Evolutionary conservation across 257 asterid species (phyloP).

Genomic region (Solanum rostratum): DNA sequence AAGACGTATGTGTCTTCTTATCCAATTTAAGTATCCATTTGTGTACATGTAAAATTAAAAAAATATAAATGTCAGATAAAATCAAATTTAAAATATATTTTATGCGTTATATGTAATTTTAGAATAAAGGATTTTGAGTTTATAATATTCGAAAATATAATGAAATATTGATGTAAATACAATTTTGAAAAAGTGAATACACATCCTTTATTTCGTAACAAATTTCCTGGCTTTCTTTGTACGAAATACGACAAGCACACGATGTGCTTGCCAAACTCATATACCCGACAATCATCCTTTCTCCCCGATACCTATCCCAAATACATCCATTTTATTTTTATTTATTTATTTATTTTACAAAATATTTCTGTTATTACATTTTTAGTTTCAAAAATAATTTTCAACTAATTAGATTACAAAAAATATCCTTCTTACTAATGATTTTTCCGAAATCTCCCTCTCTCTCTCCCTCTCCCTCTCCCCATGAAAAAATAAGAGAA

Average conservation of each 20-base stretch:
- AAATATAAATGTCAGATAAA: no score
- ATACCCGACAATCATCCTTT: not conserved
- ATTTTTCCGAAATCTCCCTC: no score
- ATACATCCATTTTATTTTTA: not conserved
- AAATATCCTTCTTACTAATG: not conserved
- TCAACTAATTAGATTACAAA: not conserved
- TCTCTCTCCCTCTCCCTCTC: no score
- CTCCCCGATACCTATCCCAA: not conserved
- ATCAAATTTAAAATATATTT: no score
- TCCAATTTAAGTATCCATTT: accelerated
- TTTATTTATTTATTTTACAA: no score
- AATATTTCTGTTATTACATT: not conserved
- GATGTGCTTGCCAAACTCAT: not conserved
- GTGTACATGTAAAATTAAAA: no score
- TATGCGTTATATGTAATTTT: no score
- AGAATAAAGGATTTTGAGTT: no score
- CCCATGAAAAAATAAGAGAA: no score
- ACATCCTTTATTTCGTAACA: not conserved
- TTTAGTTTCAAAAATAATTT: not conserved
- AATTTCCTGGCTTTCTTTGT: conserved; percentile 1
- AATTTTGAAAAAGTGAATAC: not conserved
- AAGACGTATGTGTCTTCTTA: no score
- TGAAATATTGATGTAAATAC: not conserved
- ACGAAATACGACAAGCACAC: not conserved
- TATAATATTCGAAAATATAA: not conserved